These are phyloP conservation scores for Flaveria robusta DNA, from an alignment of 129 eudicot species.

Conservation along the genomic window DNA sequence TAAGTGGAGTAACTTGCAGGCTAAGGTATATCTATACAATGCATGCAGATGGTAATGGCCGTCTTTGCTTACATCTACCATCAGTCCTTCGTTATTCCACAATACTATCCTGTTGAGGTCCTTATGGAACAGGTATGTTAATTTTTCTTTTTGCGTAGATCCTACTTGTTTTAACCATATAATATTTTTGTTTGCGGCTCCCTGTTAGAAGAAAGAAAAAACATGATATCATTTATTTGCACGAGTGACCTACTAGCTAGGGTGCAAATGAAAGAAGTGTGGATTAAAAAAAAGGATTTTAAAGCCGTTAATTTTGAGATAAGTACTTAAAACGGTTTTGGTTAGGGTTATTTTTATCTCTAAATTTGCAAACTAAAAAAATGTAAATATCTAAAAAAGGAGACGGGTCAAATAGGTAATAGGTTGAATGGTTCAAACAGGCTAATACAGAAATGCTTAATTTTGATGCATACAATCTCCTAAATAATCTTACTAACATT, in stretches of 20 bases:
- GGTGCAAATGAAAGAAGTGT: too few species aligned
- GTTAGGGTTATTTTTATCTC: neutral
- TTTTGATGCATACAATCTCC: neutral
- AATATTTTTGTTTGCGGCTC: neutral
- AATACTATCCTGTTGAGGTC: slow-evolving; percentile 56
- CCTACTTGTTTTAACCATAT: neutral
- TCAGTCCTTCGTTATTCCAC: slow-evolving; percentile 72
- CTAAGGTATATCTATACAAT: slow-evolving; percentile 10
- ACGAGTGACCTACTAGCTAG: too few species aligned
- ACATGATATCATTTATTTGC: neutral
- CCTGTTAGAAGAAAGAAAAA: neutral
- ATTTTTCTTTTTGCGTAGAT: neutral
- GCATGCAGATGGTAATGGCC: slow-evolving; percentile 92
- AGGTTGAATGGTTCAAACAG: neutral
- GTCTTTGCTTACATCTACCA: slow-evolving; percentile 81
- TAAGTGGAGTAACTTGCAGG: neutral
- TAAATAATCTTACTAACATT: neutral
- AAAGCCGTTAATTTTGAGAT: neutral
- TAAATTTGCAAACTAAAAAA: neutral
- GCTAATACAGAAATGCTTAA: neutral
- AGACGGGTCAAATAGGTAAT: neutral
- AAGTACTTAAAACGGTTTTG: neutral
- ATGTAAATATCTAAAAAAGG: neutral
- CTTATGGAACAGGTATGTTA: slow-evolving; percentile 69
- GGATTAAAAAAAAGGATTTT: neutral